phyloP scores from a whole-genome alignment of 331 rosid species.

The Telfairia occidentalis region DNA sequence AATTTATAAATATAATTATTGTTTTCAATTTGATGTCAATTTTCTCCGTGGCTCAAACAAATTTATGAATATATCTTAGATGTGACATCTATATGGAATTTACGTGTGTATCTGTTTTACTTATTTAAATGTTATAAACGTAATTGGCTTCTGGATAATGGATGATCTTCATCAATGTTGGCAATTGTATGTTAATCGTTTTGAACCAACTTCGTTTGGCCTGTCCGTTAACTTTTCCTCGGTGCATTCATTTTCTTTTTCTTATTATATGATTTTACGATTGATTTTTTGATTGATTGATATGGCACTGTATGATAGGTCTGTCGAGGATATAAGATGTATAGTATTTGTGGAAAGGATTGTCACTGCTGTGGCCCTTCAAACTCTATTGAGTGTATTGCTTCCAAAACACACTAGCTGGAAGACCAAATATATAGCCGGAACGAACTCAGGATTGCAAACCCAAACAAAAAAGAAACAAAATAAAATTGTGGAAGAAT shows the following conservation, averaged over 20 bases:
- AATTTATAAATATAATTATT: background rate
- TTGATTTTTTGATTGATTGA: conserved; percentile 5
- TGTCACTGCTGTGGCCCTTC: conserved; percentile 52
- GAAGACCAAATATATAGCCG: conserved; percentile 76
- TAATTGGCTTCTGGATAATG: background rate
- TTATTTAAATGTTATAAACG: background rate
- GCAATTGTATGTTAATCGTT: background rate
- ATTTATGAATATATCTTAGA: background rate
- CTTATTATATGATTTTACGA: conserved; percentile 7
- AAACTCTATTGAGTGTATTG: conserved; percentile 36
- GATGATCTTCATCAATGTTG: background rate
- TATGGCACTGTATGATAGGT: conserved; percentile 19
- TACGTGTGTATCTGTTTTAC: background rate
- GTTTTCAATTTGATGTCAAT: background rate
- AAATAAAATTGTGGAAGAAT: conserved; percentile 66
- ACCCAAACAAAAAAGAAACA: conserved; percentile 51
- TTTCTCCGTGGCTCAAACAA: background rate
- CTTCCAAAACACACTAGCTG: conserved; percentile 56
- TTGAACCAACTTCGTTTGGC: background rate
- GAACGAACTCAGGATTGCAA: conserved; percentile 30
- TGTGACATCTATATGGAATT: background rate
- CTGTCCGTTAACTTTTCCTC: background rate
- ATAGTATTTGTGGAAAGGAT: conserved; percentile 77
- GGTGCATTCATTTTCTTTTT: background rate
- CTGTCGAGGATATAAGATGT: conserved; percentile 50